These are phyloP conservation scores for Pleomassaria siparia DNA, from an alignment of 2,329 filamentous ascomycete genomes.

Conservation along the genomic window DNA sequence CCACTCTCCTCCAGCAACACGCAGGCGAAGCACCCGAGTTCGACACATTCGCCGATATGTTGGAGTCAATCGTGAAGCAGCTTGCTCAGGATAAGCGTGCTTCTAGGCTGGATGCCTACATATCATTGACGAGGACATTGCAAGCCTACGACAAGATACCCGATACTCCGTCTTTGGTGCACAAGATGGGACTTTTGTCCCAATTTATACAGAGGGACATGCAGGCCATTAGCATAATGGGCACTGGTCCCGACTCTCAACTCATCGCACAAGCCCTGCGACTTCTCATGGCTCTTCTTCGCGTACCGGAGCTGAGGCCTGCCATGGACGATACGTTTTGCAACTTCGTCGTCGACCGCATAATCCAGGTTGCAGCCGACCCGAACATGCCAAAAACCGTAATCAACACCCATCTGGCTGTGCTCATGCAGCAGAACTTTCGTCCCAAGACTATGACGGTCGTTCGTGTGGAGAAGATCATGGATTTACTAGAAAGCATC, in stretches of 20 bases:
- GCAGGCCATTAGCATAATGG: constrained; percentile 59
- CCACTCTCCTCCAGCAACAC: constrained; percentile 39
- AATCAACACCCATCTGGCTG: constrained; percentile 75
- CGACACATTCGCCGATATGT: constrained; percentile 71
- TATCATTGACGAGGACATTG: constrained; percentile 72
- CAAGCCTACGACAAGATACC: constrained; percentile 82
- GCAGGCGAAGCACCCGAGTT: constrained; percentile 48
- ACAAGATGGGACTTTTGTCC: constrained; percentile 77
- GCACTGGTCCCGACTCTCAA: constrained; percentile 62
- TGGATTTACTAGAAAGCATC: constrained; percentile 71
- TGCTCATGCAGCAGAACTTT: constrained; percentile 81
- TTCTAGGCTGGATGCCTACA: constrained; percentile 82
- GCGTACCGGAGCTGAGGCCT: constrained; percentile 69
- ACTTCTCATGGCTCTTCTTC: constrained; percentile 74
- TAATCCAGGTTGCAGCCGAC: constrained; percentile 73
- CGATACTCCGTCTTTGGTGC: constrained; percentile 43
- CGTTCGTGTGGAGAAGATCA: constrained; percentile 68
- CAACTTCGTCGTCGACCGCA: constrained; percentile 77
- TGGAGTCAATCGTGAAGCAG: constrained; percentile 82
- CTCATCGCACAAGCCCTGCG: constrained; percentile 77
- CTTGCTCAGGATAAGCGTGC: constrained; percentile 73
- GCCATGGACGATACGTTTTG: constrained; percentile 77
- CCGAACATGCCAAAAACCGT: constrained; percentile 71
- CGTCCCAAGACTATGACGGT: constrained; percentile 70
- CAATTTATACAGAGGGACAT: constrained; percentile 86